Evolutionary conservation across 805 yeast genomes (phyloP), one percentile per base, ranked within the genome.

Genomic region (Hanseniaspora osmophila): DNA sequence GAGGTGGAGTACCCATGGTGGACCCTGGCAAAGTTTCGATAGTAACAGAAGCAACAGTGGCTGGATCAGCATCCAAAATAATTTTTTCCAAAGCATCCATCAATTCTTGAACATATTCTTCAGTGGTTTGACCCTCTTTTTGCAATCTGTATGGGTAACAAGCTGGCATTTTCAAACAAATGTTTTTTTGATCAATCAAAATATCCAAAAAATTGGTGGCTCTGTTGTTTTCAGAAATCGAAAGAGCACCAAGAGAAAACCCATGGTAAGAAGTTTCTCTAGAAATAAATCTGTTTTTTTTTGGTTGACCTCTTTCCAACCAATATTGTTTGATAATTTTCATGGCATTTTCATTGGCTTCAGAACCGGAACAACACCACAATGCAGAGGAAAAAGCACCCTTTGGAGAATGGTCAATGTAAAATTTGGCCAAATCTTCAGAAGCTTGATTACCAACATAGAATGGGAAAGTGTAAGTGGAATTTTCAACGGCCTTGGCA

Each of bases 331-430:
- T 62, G 27, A 75, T 73, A 48, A 78, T 73, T 59, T 77, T 78
- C 55, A 78, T 53, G 5, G 81, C 80, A 41, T 77, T 79, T 57
- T 78, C 84, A 54, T 75, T 78, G 32, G 81, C 75, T 59, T 78
- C 84, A 22, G 82, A 67, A 16, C 86, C 86, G 9, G 80, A 73
- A 50, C 77, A 74, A 47, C 74, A 69, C 61, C 80, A 66, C 40
- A 67, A 49, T 13, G 69, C 73, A 22, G 69, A 61, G 4, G 59
- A 49, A 47, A 67, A 68, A 10, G 62, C 67, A 37, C 59, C 63
- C 33, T 61, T 53, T 45, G 70, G 69, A 16, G 70, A 64, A 42
- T 59, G 56, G 3, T 63, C 65, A 47, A 67, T 59, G 43, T 65
- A 70, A 60, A 63, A 67, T 44, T 65, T 55, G 19, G 72, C 66